Percentiles rank a stretch among this genome's conserved stretches.
Conservation (phyloP, 2,329 filamentous ascomycete genomes). For the Colletotrichum australisinense region DNA sequence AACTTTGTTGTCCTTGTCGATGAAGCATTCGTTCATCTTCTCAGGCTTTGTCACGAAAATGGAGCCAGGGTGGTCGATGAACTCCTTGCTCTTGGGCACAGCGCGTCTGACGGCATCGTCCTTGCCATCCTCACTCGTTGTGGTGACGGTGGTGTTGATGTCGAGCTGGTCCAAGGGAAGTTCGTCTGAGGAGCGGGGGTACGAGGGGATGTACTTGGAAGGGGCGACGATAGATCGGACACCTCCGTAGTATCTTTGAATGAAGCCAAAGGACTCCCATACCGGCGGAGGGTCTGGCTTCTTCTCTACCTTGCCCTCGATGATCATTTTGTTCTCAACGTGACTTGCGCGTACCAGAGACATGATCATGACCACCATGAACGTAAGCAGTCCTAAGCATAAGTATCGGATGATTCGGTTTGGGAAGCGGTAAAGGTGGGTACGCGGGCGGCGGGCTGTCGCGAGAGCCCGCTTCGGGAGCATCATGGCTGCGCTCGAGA, state of each 20-base stretch:
- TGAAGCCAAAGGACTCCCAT: constrained; percentile 88
- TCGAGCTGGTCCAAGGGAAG: constrained; percentile 54
- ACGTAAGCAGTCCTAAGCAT: constrained; percentile 75
- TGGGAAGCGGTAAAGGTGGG: constrained; percentile 71
- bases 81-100: constrained; percentile 63
- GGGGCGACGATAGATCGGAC: constrained; percentile 77
- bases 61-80: constrained; percentile 55
- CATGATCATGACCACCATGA: constrained; percentile 81
- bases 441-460: constrained; percentile 46
- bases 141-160: constrained; percentile 48
- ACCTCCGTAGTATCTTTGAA: constrained; percentile 91
- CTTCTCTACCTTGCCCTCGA: constrained; percentile 67
- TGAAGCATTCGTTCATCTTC: constrained; percentile 79
- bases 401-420: constrained; percentile 82
- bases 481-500: constrained; percentile 57
- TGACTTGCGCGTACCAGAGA: constrained; percentile 80
- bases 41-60: constrained; percentile 52
- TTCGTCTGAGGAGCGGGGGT: constrained; percentile 76
- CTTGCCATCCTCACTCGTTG: constrained; percentile 39
- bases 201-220: constrained; percentile 80
- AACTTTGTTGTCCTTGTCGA: constrained; percentile 75
- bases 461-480: constrained; percentile 52
- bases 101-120: constrained; percentile 44
- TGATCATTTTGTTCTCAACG: constrained; percentile 72
- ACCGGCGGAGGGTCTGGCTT: constrained; percentile 71